Evolutionary conservation across 208 protist genomes (phyloP), one percentile per base, ranked within the genome.

Genomic region (Phytomonas sp.): DNA sequence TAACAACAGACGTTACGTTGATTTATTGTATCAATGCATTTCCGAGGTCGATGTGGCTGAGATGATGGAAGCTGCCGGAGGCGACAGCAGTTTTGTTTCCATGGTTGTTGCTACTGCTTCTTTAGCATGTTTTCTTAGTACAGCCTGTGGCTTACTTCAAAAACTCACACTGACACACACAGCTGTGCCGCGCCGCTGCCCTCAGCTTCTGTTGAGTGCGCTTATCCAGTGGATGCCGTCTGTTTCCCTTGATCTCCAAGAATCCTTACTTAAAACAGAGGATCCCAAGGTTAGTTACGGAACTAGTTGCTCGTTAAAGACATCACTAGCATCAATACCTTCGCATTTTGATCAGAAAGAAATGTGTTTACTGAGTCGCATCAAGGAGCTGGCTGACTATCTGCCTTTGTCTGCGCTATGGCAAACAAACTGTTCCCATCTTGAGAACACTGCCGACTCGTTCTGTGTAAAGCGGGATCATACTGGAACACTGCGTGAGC

Each of bases 11-110:
- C 31, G 67, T 30, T 56, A 29, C 67, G 66, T 32, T 19, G 69
- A 67, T 34, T 37, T 81, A 67, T 67, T 81, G 29, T 31, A 30
- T 6, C 66, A 75, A 45, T 81, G 77, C 45, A 63, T 81, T 11
- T 78, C 77, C 23, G 59, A 52, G 36, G 37, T 34, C 2, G 72
- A 63, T 29, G 70, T 75, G 19, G 31, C 29, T 19, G 71, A 79
- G 29, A 67, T 79, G 14, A 64, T 64, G 67, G 70, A 77, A 60
- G 78, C 78, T 19, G 71, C 71, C 12, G 74, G 30, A 4, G 66
- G 60, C 14, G 75, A 26, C 45, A 26, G 45, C 19, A 26, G 45
- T 56, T 56, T 56, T 56, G 45, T 56, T 12, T 56, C 45, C 26
- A 56, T 56, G 45, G 16, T 56, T 56, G 5, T 56, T 56, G 45